phyloP scores from a whole-genome alignment of 495 filamentous ascomycete genomes.

The Cryomyces minteri region DNA sequence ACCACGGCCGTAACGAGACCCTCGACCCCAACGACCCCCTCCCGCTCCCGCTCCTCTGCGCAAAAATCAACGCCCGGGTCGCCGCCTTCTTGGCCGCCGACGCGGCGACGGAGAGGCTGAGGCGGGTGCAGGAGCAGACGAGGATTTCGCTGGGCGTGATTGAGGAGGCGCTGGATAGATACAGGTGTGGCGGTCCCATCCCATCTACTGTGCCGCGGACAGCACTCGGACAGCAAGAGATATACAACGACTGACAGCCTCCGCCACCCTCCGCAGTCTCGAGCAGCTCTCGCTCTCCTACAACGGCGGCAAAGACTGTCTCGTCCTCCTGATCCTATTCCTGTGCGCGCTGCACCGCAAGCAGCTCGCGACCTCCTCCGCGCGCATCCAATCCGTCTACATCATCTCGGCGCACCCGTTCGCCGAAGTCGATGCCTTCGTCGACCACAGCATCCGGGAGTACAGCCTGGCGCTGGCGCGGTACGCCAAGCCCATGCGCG shows the following conservation, averaged over 20 bases:
- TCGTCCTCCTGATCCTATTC: slow-evolving; percentile 80
- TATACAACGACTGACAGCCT: neutral
- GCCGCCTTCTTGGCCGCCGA: slow-evolving; percentile 47
- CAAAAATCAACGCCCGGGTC: slow-evolving; percentile 42
- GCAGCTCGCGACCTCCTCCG: slow-evolving; percentile 14
- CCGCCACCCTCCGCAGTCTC: slow-evolving; percentile 27
- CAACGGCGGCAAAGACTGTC: slow-evolving; percentile 96
- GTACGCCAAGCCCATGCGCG: slow-evolving; percentile 61
- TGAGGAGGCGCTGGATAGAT: slow-evolving; percentile 47
- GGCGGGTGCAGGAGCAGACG: slow-evolving; percentile 53
- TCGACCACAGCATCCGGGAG: slow-evolving; percentile 33
- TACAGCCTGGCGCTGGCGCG: slow-evolving; percentile 66
- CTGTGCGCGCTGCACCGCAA: slow-evolving; percentile 43
- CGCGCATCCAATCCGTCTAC: slow-evolving; percentile 61
- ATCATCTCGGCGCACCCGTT: slow-evolving; percentile 71
- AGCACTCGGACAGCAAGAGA: too few species aligned
- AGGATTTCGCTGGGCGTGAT: slow-evolving; percentile 52
- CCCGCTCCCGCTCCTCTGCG: slow-evolving; percentile 28
- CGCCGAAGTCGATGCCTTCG: slow-evolving; percentile 68
- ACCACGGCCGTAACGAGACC: neutral
- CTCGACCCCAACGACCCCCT: slow-evolving; percentile 2
- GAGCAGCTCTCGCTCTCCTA: slow-evolving; percentile 78
- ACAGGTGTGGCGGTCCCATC: slow-evolving; percentile 31
- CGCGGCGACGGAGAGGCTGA: slow-evolving; percentile 35
- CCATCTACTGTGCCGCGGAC: too few species aligned